Conservation (phyloP, 148 eudicot genomes). For the Persicaria tinctoria region DNA sequence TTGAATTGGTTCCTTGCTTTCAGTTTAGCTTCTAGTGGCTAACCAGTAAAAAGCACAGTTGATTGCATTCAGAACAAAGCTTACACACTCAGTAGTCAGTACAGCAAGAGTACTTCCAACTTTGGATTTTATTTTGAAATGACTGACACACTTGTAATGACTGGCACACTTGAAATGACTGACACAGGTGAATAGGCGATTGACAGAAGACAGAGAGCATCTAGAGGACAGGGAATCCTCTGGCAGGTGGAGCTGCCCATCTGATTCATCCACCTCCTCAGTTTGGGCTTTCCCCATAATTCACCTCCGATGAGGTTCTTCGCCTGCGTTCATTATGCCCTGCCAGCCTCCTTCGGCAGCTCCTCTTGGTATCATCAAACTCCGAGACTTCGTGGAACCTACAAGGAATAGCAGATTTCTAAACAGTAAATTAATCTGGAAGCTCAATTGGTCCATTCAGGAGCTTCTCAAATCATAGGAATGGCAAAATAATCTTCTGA, state of each 20-base stretch:
- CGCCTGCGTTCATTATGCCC: slow-evolving; percentile 80
- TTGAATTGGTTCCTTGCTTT: not conserved
- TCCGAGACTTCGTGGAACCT: slow-evolving; percentile 41
- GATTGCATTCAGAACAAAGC: not conserved
- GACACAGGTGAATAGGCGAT: slow-evolving; percentile 1
- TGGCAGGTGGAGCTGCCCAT: not conserved
- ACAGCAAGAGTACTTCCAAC: slow-evolving; percentile 1
- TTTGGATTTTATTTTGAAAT: slow-evolving; percentile 11
- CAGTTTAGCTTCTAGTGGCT: not conserved
- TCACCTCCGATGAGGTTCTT: slow-evolving; percentile 43
- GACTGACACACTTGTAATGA: not conserved
- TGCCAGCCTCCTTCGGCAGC: slow-evolving; percentile 67
- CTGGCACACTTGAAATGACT: not conserved
- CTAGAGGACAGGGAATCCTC: not conserved
- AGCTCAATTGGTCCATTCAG: no score
- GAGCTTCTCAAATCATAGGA: no score
- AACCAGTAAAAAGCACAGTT: not conserved
- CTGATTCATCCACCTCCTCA: slow-evolving; percentile 5
- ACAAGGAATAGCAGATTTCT: not conserved
- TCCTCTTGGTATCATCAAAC: slow-evolving; percentile 68
- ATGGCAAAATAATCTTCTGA: no score
- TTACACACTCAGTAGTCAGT: not conserved
- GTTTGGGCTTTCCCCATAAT: slow-evolving; percentile 28
- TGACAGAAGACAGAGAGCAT: slow-evolving; percentile 91
- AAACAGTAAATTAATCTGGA: not conserved